A percentile compares a stretch with the other conserved stretches of the same genome.
Evolutionary conservation across 139 green algal genomes (phyloP).

Genomic region (Coccomyxa sp.): DNA sequence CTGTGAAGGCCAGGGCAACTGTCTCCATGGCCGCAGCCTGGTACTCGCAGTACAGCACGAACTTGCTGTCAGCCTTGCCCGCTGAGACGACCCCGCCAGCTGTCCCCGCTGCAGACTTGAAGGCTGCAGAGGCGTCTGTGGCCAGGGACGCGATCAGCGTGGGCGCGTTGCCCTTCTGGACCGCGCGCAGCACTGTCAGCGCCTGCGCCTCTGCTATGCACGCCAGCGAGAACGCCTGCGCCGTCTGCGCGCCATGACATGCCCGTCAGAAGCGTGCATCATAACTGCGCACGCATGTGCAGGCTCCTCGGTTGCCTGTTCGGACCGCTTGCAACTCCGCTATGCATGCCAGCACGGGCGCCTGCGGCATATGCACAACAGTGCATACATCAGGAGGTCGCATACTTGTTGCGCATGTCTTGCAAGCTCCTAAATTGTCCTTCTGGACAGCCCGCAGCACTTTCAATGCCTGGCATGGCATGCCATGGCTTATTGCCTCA

Average conservation of each 20-base stretch:
- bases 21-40: conserved; percentile 13
- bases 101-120: not conserved
- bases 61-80: conserved; percentile 6
- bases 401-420: not conserved
- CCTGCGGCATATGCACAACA: too few species aligned
- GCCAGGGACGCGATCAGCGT: conserved; percentile 1
- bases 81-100: not conserved
- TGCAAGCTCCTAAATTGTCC: not conserved
- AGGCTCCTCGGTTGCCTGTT: too few species aligned
- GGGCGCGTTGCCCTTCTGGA: conserved; percentile 44
- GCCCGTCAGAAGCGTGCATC: not conserved
- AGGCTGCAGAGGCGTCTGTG: not conserved
- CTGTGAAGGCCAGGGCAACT: not conserved
- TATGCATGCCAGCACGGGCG: too few species aligned
- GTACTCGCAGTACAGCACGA: conserved; percentile 9
- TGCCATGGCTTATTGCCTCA: not conserved
- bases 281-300: too few species aligned
- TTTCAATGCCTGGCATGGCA: not conserved
- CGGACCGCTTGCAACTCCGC: too few species aligned
- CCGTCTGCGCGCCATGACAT: not conserved
- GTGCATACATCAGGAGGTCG: too few species aligned
- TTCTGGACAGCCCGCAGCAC: not conserved
- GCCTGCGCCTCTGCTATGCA: conserved; percentile 36
- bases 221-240: not conserved
- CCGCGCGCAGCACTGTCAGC: conserved; percentile 39